Percentiles rank a stretch among this genome's conserved stretches.
These are phyloP conservation scores for Fusarium pininemorale DNA, from an alignment of 2,329 filamentous ascomycete species.

Conservation along the genomic window DNA sequence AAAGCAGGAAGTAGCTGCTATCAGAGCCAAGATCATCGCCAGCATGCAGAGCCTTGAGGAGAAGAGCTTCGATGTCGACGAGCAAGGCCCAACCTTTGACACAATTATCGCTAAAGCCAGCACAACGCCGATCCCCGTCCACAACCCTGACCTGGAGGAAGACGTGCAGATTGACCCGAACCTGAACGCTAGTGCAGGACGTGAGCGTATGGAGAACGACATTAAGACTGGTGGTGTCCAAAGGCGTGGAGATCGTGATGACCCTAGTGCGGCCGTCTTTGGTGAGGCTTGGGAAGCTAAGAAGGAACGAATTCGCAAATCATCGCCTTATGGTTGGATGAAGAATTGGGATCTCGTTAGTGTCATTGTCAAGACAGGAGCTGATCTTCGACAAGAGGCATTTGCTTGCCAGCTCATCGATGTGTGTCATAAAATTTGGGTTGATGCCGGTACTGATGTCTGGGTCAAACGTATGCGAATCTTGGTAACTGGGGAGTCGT, in stretches of 20 bases:
- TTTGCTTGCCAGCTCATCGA: slow-evolving; percentile 87
- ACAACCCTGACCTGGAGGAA: slow-evolving; percentile 64
- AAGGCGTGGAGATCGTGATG: slow-evolving; percentile 82
- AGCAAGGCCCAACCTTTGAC: slow-evolving; percentile 80
- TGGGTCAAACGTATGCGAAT: slow-evolving; percentile 92
- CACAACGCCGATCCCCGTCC: slow-evolving; percentile 53
- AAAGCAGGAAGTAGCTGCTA: slow-evolving; percentile 81
- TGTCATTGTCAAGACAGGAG: slow-evolving; percentile 88
- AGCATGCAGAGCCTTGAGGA: slow-evolving; percentile 91
- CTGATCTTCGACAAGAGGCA: slow-evolving; percentile 83
- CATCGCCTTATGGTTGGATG: slow-evolving; percentile 88
- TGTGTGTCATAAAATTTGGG: slow-evolving; percentile 84
- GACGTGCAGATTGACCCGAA: slow-evolving; percentile 60
- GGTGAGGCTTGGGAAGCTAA: slow-evolving; percentile 88
- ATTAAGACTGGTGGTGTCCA: slow-evolving; percentile 86
- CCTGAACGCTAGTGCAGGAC: slow-evolving; percentile 76
- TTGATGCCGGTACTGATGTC: slow-evolving; percentile 77
- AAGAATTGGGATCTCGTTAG: slow-evolving; percentile 90
- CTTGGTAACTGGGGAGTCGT: slow-evolving; percentile 84
- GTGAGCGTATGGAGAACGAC: slow-evolving; percentile 89
- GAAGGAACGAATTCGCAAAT: slow-evolving; percentile 83
- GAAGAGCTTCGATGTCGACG: slow-evolving; percentile 81
- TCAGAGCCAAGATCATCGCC: slow-evolving; percentile 86
- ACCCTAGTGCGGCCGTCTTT: slow-evolving; percentile 86
- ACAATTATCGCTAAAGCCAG: slow-evolving; percentile 80